These are phyloP conservation scores for Calcarisporium arbuscula DNA, from an alignment of 2,329 filamentous ascomycete species.

Conservation along the genomic window DNA sequence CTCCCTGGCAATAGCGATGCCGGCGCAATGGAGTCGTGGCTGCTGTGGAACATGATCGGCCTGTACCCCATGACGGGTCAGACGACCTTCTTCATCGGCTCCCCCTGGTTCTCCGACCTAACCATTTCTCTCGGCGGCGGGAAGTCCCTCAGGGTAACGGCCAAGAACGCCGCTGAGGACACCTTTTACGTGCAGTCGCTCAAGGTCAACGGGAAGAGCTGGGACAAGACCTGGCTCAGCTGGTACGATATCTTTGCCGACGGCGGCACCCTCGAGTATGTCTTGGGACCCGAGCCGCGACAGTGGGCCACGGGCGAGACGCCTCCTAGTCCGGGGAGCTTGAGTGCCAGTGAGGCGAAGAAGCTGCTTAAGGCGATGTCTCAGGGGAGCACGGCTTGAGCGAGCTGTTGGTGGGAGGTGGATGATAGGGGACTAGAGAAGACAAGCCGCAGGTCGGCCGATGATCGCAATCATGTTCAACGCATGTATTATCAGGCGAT, in stretches of 20 bases:
- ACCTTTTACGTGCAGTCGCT: conserved; percentile 59
- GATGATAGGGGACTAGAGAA: too few species aligned
- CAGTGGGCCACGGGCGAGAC: conserved; percentile 54
- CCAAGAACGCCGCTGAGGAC: conserved; percentile 41
- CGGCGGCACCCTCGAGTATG: conserved; percentile 58
- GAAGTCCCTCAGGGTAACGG: conserved; percentile 48
- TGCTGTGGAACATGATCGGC: conserved; percentile 63
- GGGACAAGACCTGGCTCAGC: conserved; percentile 58
- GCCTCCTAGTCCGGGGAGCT: conserved; percentile 53
- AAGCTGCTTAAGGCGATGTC: conserved; percentile 9
- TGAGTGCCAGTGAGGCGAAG: conserved; percentile 8
- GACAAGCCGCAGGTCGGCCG: too few species aligned
- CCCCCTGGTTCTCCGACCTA: conserved; percentile 56
- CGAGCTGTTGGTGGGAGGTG: too few species aligned
- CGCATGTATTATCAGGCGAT: too few species aligned
- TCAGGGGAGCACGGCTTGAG: too few species aligned
- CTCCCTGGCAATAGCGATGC: conserved; percentile 66
- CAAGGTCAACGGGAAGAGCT: conserved; percentile 55
- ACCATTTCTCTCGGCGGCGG: conserved; percentile 50
- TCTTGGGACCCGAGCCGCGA: conserved; percentile 45
- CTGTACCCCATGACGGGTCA: conserved; percentile 64
- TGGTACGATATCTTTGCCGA: conserved; percentile 61
- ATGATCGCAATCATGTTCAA: too few species aligned
- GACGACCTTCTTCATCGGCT: conserved; percentile 59
- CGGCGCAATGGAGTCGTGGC: conserved; percentile 66